Evolutionary conservation across 306 rosid species (phyloP), one percentile per base, ranked within the genome.

Genomic region (Dalbergia oliveri): DNA sequence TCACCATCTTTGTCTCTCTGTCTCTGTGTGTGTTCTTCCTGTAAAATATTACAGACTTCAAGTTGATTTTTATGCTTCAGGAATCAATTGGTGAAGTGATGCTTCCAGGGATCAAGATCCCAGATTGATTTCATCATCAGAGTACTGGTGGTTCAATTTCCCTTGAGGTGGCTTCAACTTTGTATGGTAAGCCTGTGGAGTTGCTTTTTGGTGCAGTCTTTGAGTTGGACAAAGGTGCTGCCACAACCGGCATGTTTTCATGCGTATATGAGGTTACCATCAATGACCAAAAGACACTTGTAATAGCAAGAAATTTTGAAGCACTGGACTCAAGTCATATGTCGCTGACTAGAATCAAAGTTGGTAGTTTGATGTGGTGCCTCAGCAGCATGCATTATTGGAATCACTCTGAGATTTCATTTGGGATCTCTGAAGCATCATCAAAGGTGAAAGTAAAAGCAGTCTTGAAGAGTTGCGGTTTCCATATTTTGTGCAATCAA

Each of bases 81-180:
- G 77, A 35, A 26, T 61, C 16, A 31, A 0, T 9, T 45, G 8
- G 0, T 43, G 79, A 62, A 31, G 37, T 47, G 5, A 16, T 47
- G 33, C 34, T 61, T 62, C 79, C 71, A 61, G 71, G 71, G 35
- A 33, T 6, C 71, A 62, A n/a, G 69, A 23, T 75, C 34, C 70
- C 79, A 10, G 51, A 63, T 63, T 76, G 80, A 64, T 63, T 63
- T 62, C 72, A 63, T 0, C 37, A 62, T 18, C 80, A 49, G 9
- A 63, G 72, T 49, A 49, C 72, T 4, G 34, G 63, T 49, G 37
- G 37, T 33, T 62, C 72, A 7, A 63, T 76, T 26, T 47, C 71
- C 47, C 23, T 76, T 63, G 80, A 76, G 37, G 63, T 63, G 2
- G 50, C 79, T 75, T 75, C 79, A 62, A 16, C 62, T 59, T 49